phyloP scores from a whole-genome alignment of 371 early-diverging fungal species.

The Mucor indicus region DNA sequence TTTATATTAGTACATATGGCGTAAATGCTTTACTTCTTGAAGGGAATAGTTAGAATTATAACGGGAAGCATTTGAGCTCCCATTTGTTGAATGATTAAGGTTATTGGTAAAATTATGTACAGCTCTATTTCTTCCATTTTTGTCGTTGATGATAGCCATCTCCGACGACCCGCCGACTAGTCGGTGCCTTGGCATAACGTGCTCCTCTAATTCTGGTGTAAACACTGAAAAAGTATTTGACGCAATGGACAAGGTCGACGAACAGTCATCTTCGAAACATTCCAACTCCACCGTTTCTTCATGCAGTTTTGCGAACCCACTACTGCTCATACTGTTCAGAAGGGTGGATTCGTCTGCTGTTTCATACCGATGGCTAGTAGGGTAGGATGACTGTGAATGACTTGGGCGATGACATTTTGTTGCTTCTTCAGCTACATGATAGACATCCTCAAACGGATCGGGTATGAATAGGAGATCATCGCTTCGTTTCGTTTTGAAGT shows the following conservation, averaged over 20 bases:
- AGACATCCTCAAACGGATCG: constrained; percentile 41
- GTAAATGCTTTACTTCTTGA: too few species aligned
- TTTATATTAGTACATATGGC: too few species aligned
- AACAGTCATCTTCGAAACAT: constrained; percentile 4
- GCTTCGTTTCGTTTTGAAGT: constrained; percentile 9
- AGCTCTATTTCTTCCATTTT: constrained; percentile 15
- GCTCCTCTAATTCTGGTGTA: not conserved
- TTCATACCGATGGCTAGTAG: too few species aligned
- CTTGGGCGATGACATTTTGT: too few species aligned
- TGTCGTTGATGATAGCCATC: not conserved
- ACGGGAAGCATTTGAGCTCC: too few species aligned
- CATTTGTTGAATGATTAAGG: too few species aligned
- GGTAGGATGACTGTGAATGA: too few species aligned
- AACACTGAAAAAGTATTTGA: constrained; percentile 18
- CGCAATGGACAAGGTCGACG: constrained; percentile 15
- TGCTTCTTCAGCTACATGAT: constrained; percentile 8
- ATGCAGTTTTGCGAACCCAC: not conserved
- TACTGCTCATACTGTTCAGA: not conserved
- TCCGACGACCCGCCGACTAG: constrained; percentile 6
- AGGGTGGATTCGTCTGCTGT: too few species aligned
- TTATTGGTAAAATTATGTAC: constrained; percentile 18
- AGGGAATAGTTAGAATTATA: too few species aligned
- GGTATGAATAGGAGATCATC: not conserved
- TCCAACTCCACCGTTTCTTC: not conserved
- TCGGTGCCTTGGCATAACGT: not conserved